Conservation (phyloP, 208 protist genomes). For the Wallacemonas collosoma region DNA sequence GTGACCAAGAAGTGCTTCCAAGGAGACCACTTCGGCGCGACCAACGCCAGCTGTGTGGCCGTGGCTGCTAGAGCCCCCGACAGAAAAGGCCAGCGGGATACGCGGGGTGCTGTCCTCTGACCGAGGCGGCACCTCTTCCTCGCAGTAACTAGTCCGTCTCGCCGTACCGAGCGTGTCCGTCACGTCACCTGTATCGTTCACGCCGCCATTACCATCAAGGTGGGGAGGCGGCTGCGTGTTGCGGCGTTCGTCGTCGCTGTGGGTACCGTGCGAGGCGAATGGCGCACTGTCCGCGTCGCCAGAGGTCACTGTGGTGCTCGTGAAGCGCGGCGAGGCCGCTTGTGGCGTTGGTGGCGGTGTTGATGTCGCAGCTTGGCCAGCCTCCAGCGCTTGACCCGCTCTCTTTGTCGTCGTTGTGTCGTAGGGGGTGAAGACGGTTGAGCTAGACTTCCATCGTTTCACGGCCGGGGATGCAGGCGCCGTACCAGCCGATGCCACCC, state of each 20-base stretch:
- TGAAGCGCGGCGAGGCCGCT: slow-evolving; percentile 7
- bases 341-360: background rate
- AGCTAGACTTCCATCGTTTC: slow-evolving; percentile 1
- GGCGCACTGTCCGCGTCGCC: background rate
- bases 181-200: background rate
- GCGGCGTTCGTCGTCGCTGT: background rate
- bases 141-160: background rate
- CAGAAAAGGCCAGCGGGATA: background rate
- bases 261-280: background rate
- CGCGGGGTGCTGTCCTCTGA: slow-evolving; percentile 2
- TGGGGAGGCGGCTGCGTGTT: slow-evolving; percentile 3
- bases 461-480: background rate
- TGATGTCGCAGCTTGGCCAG: too few species aligned
- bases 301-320: slow-evolving; percentile 3
- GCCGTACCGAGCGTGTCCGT: background rate
- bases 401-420: slow-evolving; percentile 1
- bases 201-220: too few species aligned
- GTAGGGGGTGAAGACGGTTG: slow-evolving; percentile 7
- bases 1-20: slow-evolving; percentile 1
- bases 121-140: background rate
- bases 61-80: background rate
- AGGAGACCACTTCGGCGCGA: slow-evolving; percentile 6
- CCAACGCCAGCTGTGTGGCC: background rate
- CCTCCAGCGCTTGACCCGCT: too few species aligned
- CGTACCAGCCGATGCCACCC: background rate